phyloP scores from a whole-genome alignment of 805 yeast species.

The Hanseniaspora pseudoguilliermondii region DNA sequence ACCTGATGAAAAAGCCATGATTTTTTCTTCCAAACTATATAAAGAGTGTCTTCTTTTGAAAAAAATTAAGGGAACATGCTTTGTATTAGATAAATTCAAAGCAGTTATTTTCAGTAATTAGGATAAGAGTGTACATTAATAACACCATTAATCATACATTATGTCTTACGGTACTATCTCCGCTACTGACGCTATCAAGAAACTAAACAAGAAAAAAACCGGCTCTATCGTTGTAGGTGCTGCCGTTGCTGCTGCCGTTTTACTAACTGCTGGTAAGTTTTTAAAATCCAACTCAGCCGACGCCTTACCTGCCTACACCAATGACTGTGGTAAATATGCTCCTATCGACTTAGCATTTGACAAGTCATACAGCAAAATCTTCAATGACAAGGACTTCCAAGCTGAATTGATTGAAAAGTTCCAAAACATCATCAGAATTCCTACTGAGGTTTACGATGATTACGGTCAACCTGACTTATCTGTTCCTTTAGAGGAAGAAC shows the following conservation, averaged over 20 bases:
- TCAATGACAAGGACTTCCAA: slow-evolving; percentile 10
- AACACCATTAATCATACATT: background rate
- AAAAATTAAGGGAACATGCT: too few species aligned
- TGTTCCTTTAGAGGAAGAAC: slow-evolving; percentile 13
- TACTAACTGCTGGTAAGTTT: slow-evolving; percentile 6
- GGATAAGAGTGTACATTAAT: too few species aligned
- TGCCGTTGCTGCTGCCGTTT: slow-evolving; percentile 1
- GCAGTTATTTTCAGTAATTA: too few species aligned
- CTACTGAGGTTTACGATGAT: slow-evolving; percentile 48
- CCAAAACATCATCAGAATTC: slow-evolving; percentile 44
- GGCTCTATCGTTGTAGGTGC: slow-evolving; percentile 5
- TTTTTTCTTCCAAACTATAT: too few species aligned
- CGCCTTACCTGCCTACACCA: slow-evolving; percentile 3
- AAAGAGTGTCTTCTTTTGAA: too few species aligned
- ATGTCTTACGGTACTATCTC: slow-evolving; percentile 13
- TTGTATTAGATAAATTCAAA: background rate
- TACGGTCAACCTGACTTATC: slow-evolving; percentile 17
- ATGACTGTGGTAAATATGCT: slow-evolving; percentile 12
- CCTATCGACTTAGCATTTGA: slow-evolving; percentile 10
- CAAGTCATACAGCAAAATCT: slow-evolving; percentile 6
- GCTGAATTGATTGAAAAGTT: slow-evolving; percentile 24
- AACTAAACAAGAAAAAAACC: slow-evolving; percentile 9
- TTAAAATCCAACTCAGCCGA: background rate
- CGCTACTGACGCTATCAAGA: slow-evolving; percentile 11
- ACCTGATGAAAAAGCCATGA: too few species aligned